Percentiles rank a stretch among this genome's conserved stretches.
These are phyloP conservation scores for Trametes maxima DNA, from an alignment of 768 basidiomycete species.

Conservation along the genomic window DNA sequence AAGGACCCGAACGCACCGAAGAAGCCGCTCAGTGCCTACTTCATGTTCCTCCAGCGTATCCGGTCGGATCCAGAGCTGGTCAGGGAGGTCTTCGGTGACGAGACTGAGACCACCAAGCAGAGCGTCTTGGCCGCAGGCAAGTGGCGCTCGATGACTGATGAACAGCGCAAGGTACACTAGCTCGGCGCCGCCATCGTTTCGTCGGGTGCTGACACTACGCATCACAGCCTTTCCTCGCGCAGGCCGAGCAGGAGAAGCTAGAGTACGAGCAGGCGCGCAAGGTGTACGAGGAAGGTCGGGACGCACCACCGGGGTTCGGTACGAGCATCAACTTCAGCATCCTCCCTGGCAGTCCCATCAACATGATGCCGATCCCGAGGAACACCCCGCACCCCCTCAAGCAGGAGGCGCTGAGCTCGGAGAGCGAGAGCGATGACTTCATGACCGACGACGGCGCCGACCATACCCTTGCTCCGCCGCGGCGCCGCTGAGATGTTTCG, in stretches of 20 bases:
- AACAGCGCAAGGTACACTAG: conserved; percentile 80
- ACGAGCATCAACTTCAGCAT: conserved; percentile 83
- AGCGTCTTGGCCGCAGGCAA: conserved; percentile 90
- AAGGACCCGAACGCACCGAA: conserved; percentile 97
- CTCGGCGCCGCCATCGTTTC: background rate
- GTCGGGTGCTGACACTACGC: conserved; percentile 21
- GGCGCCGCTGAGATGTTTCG: conserved; percentile 22
- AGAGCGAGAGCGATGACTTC: conserved; percentile 61
- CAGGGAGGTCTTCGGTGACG: conserved; percentile 80
- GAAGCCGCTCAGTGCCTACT: conserved; percentile 93
- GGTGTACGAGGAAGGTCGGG: conserved; percentile 79
- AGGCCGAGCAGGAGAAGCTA: conserved; percentile 94
- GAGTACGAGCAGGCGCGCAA: conserved; percentile 87
- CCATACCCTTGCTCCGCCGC: conserved; percentile 21
- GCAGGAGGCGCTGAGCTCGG: conserved; percentile 62
- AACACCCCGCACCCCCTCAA: conserved; percentile 49
- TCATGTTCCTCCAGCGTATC: conserved; percentile 93
- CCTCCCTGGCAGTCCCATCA: conserved; percentile 64
- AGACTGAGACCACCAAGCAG: conserved; percentile 93
- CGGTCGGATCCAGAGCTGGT: conserved; percentile 78
- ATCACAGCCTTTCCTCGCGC: conserved; percentile 82
- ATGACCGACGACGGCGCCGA: conserved; percentile 28
- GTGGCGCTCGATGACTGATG: conserved; percentile 93
- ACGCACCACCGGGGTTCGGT: conserved; percentile 51
- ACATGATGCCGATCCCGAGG: conserved; percentile 43